These are phyloP conservation scores for Ceratocystis colombiana DNA, from an alignment of 2,329 filamentous ascomycete species.

Conservation along the genomic window DNA sequence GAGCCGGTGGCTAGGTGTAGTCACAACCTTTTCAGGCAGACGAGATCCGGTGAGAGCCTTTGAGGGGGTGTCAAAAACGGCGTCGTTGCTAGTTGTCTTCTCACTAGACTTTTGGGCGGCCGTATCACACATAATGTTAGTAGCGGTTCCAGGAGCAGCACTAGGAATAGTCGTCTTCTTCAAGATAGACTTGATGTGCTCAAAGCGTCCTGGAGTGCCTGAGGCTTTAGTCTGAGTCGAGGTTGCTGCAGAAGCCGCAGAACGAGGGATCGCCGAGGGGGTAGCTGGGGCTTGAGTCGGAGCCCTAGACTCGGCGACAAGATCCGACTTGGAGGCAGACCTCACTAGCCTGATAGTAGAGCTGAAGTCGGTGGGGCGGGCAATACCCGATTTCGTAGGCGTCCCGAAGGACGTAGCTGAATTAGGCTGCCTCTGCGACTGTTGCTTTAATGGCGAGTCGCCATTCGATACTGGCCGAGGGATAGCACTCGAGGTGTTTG, in stretches of 20 bases:
- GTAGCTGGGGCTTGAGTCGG: neutral
- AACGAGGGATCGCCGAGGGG: neutral
- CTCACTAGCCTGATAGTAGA: constrained; percentile 32
- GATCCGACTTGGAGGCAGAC: constrained; percentile 41
- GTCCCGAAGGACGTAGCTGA: constrained; percentile 28
- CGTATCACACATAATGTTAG: too few relatives aligned
- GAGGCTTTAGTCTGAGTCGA: constrained; percentile 28
- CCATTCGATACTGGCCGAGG: constrained; percentile 40
- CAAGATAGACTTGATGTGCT: constrained; percentile 50
- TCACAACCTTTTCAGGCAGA: constrained; percentile 36
- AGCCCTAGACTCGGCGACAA: neutral
- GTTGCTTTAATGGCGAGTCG: constrained; percentile 19
- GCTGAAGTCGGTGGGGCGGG: constrained; percentile 55
- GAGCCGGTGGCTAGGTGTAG: constrained; percentile 57
- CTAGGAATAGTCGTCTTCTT: constrained; percentile 33
- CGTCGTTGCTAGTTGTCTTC: constrained; percentile 39
- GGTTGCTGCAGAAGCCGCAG: constrained; percentile 30
- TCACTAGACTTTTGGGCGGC: constrained; percentile 27
- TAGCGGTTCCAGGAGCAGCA: neutral
- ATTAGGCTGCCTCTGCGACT: constrained; percentile 20
- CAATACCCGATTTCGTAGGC: constrained; percentile 47
- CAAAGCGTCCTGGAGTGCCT: constrained; percentile 42
- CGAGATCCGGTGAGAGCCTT: constrained; percentile 36
- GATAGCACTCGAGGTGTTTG: constrained; percentile 34
- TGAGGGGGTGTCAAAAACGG: constrained; percentile 30